phyloP scores from a whole-genome alignment of 139 green algal species.

The Tetraselmis striata region DNA sequence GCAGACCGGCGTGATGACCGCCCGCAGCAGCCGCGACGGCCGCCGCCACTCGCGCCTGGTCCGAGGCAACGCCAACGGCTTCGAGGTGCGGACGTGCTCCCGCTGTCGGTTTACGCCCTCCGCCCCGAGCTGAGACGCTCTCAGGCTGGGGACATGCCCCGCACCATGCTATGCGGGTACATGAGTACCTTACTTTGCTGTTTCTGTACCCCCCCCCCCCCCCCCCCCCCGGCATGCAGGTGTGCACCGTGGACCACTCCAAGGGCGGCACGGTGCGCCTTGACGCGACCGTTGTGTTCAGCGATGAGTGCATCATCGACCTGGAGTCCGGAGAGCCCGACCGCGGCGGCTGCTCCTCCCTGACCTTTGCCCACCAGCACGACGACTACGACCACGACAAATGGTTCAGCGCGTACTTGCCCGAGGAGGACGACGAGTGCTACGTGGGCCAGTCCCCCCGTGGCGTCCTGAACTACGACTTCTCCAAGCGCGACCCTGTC shows the following conservation, averaged over 20 bases:
- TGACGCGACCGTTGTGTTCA: slow-evolving; percentile 11
- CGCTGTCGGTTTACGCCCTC: too few relatives aligned
- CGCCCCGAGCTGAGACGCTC: too few relatives aligned
- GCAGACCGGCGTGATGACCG: slow-evolving; percentile 24
- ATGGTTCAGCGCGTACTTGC: slow-evolving; percentile 15
- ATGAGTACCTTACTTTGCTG: too few relatives aligned
- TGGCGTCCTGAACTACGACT: slow-evolving; percentile 8
- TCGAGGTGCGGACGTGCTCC: slow-evolving; percentile 24
- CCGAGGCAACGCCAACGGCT: slow-evolving; percentile 19
- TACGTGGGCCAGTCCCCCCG: slow-evolving; percentile 8
- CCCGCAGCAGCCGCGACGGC: slow-evolving; percentile 25
- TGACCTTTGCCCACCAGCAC: slow-evolving; percentile 18
- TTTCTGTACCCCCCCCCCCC: too few relatives aligned
- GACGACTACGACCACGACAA: slow-evolving; percentile 21
- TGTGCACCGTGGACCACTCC: slow-evolving; percentile 16
- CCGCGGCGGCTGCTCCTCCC: slow-evolving; percentile 1
- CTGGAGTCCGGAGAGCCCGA: neutral
- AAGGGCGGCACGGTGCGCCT: slow-evolving; percentile 19
- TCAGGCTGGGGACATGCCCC: too few relatives aligned
- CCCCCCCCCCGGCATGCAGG: neutral
- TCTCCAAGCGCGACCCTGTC: slow-evolving; percentile 12
- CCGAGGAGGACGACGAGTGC: slow-evolving; percentile 11
- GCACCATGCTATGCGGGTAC: too few relatives aligned
- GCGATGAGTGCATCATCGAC: slow-evolving; percentile 10
- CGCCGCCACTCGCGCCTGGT: slow-evolving; percentile 32